Percentiles rank a stretch among this genome's conserved stretches.
These are phyloP conservation scores for Ambrosia trifida DNA, from an alignment of 129 eudicot species.

Conservation along the genomic window DNA sequence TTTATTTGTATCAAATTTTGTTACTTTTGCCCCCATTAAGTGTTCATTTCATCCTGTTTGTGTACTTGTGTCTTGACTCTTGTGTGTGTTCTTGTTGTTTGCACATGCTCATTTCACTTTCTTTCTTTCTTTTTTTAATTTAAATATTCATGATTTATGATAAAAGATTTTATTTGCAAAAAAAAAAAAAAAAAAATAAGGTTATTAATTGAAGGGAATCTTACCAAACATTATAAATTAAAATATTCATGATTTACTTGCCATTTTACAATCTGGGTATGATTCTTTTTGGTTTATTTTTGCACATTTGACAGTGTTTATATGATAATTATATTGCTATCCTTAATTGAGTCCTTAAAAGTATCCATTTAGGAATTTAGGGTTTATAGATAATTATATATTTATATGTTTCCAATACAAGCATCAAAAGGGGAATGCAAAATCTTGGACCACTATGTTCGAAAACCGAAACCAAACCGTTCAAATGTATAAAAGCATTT, in stretches of 20 bases:
- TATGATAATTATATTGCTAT: too few relatives aligned
- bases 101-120: constrained; percentile 8
- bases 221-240: too few relatives aligned
- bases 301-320: constrained; percentile 10
- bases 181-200: too few relatives aligned
- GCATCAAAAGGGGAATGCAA: background rate
- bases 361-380: too few relatives aligned
- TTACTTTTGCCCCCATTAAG: constrained; percentile 2
- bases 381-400: too few relatives aligned
- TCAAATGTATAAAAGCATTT: background rate
- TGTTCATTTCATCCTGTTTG: background rate
- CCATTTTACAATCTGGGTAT: constrained; percentile 23
- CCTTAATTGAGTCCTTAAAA: too few relatives aligned
- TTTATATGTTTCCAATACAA: background rate
- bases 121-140: too few relatives aligned
- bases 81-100: background rate
- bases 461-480: background rate
- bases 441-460: background rate
- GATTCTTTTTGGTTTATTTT: constrained; percentile 15
- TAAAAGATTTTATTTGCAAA: too few relatives aligned
- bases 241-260: background rate
- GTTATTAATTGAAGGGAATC: too few relatives aligned
- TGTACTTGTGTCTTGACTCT: background rate
- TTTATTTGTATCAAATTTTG: constrained; percentile 13
- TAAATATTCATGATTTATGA: too few relatives aligned